Evolutionary conservation across 2,329 filamentous ascomycete species (phyloP), one percentile per base, ranked within the genome.

Genomic region (Emericellopsis cladophorae): DNA sequence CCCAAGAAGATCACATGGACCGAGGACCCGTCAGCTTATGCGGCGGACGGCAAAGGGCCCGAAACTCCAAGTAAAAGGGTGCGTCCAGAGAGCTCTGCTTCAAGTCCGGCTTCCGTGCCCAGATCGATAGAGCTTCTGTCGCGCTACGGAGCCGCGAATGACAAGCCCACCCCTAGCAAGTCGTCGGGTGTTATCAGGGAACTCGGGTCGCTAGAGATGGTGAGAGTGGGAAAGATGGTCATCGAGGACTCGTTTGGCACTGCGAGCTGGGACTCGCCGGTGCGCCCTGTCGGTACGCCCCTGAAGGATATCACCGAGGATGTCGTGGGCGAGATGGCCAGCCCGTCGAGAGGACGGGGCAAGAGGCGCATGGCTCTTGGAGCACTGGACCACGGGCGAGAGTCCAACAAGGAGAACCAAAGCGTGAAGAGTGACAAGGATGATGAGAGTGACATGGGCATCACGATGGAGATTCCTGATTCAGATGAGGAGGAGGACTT

Each of bases 181-280:
- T 29, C 26, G 26, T 29, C 26, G 12, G 26, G 26, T 29, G 26
- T 9, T 12, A 12, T 12, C 9, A 29, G 12, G 26, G 26, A 29
- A 29, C 12, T 29, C 26, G 26, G 26, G 26, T 29, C 26, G 7
- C 26, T 3, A 29, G 12, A 7, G 26, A 29, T 7, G 3, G 54
- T 51, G 3, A 46, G 48, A 26, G 29, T 32, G 12, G 36, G 52
- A 49, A 40, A 59, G 7, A 45, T 64, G n/a, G 59, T 64, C 3
- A 62, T 72, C 16, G 55, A 68, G 39, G 67, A 72, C 42, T 68
- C 67, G 8, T 69, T 60, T 47, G 62, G 58, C 15, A 59, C 59
- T 5, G 54, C 54, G n/a, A 60, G 54, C 23, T 57, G 52, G 54
- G 47, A 42, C 5, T 52, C 59, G 1, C 52, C 54, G 15, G 52